Evolutionary conservation across 257 asterid species (phyloP).

Genomic region (Solanum clarkiae): DNA sequence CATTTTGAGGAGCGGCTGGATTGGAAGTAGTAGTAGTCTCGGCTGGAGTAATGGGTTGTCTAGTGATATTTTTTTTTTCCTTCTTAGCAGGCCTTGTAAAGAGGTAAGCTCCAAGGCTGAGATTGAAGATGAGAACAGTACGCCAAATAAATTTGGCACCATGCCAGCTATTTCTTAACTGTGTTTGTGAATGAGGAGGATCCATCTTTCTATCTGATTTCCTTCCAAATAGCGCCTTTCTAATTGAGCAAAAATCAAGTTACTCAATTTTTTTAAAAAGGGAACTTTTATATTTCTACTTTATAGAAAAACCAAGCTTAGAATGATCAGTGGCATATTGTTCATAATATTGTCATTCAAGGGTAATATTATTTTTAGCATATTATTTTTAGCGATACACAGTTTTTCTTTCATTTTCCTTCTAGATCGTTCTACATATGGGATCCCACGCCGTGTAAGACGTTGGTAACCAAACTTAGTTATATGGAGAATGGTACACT

Average conservation of each 20-base stretch:
- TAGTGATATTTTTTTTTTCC: constrained; percentile 15
- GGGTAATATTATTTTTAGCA: too few species aligned
- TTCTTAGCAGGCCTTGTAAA: constrained; percentile 39
- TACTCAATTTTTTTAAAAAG: too few species aligned
- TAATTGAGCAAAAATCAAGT: neutral
- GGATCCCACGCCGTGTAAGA: neutral
- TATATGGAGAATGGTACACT: too few species aligned
- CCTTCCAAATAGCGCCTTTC: neutral
- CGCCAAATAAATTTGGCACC: constrained; percentile 58
- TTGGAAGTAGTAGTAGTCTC: constrained; percentile 11
- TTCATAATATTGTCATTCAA: too few species aligned
- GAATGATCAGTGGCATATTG: too few species aligned
- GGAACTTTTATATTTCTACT: too few species aligned
- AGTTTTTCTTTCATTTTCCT: too few species aligned
- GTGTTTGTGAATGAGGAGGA: neutral
- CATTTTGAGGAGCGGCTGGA: constrained; percentile 15
- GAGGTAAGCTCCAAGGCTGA: constrained; percentile 59
- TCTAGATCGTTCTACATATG: too few species aligned
- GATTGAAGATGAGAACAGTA: constrained; percentile 42
- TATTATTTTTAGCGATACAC: too few species aligned
- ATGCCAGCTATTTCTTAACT: neutral
- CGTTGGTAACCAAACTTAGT: neutral
- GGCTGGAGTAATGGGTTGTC: constrained; percentile 25
- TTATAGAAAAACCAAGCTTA: too few species aligned
- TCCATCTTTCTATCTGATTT: neutral